Evolutionary conservation across 2,329 filamentous ascomycete species (phyloP).

Genomic region (Immersiporthe knoxdaviesiana): DNA sequence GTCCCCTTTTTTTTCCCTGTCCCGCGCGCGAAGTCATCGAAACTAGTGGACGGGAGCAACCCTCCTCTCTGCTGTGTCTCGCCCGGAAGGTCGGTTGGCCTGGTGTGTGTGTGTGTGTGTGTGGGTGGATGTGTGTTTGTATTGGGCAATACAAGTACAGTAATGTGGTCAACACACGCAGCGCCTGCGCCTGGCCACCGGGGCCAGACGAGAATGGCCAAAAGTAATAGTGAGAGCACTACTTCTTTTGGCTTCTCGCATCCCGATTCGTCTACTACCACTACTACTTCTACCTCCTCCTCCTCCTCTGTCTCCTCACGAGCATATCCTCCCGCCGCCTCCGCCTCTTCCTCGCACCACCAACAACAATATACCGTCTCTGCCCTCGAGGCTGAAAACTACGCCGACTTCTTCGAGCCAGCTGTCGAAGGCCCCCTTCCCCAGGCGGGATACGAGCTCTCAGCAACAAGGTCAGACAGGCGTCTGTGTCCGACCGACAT

Average conservation of each 20-base stretch:
- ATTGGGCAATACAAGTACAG: neutral
- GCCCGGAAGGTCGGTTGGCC: slow-evolving; percentile 23
- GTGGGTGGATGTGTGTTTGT: neutral
- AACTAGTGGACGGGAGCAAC: slow-evolving; percentile 28
- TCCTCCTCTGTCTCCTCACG: slow-evolving; percentile 23
- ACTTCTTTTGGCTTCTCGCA: slow-evolving; percentile 14
- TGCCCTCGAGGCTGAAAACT: slow-evolving; percentile 32
- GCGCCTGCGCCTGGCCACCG: slow-evolving; percentile 22
- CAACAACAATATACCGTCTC: slow-evolving; percentile 25
- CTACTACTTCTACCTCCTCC: neutral
- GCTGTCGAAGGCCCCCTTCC: slow-evolving; percentile 65
- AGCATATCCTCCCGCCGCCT: slow-evolving; percentile 9
- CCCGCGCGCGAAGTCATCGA: slow-evolving; percentile 25
- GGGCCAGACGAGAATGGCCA: slow-evolving; percentile 23
- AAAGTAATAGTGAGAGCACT: slow-evolving; percentile 26
- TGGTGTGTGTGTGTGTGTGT: slow-evolving; percentile 17
- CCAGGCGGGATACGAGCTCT: slow-evolving; percentile 62
- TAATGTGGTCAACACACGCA: slow-evolving; percentile 27
- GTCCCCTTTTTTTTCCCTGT: slow-evolving; percentile 23
- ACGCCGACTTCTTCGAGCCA: slow-evolving; percentile 56
- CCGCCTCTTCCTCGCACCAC: neutral
- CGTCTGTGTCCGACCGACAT: slow-evolving; percentile 52
- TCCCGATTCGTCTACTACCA: slow-evolving; percentile 9
- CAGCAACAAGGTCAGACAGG: slow-evolving; percentile 61
- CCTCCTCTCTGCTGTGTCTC: slow-evolving; percentile 16